A percentile compares a stretch with the other conserved stretches of the same genome.
Evolutionary conservation across 73 alveolate species (phyloP).

Genomic region (Paramecium pentaurelia): DNA sequence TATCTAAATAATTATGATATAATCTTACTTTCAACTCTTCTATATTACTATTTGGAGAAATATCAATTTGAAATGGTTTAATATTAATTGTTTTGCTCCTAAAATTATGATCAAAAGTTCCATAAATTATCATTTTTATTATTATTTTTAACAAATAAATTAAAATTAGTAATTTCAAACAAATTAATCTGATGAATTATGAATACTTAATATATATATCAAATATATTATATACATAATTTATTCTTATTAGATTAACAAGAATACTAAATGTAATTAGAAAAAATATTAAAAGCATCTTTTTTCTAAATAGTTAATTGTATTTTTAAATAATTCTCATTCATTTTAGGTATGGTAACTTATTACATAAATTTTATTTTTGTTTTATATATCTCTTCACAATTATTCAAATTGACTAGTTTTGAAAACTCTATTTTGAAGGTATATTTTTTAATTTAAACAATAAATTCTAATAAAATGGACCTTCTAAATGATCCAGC

Average conservation of each 20-base stretch:
- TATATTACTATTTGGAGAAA: neutral
- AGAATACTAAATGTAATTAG: too few species aligned
- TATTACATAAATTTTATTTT: too few species aligned
- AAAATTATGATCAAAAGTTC: neutral
- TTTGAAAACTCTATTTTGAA: neutral
- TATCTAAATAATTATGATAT: neutral
- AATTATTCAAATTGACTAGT: neutral
- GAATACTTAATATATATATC: neutral
- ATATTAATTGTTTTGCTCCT: neutral
- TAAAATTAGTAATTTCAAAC: neutral
- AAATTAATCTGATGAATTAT: neutral
- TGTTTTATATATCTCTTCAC: neutral
- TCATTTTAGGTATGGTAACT: too few species aligned
- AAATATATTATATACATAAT: too few species aligned
- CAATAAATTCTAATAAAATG: neutral
- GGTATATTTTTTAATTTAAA: neutral
- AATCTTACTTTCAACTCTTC: neutral
- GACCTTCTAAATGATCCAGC: constrained; percentile 17
- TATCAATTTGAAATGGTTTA: neutral
- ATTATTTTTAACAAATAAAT: neutral
- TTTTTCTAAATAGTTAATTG: neutral
- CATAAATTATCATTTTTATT: neutral
- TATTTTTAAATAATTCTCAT: neutral
- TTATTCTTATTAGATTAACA: too few species aligned
- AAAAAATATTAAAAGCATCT: too few species aligned